phyloP scores from a whole-genome alignment of 176 grass and related monocot species.

The Stipa capillata region DNA sequence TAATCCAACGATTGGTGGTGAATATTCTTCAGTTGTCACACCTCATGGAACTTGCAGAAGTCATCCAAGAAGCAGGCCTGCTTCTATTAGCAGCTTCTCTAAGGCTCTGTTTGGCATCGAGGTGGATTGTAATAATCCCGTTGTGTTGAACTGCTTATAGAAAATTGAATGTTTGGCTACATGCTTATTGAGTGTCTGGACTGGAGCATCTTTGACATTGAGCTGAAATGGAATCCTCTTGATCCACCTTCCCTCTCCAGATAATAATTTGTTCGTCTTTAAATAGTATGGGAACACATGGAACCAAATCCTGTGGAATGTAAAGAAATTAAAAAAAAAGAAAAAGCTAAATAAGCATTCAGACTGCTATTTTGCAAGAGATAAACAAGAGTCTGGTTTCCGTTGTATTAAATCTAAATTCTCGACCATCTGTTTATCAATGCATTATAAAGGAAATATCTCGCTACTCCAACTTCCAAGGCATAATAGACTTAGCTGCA shows the following conservation, averaged over 20 bases:
- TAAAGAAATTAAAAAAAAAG: not conserved
- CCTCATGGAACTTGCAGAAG: not conserved
- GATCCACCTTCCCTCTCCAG: constrained; percentile 44
- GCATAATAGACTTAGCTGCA: not conserved
- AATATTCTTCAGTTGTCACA: too few relatives aligned
- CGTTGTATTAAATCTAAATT: not conserved
- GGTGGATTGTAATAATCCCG: too few relatives aligned
- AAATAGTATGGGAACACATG: constrained; percentile 57
- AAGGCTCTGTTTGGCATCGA: too few relatives aligned
- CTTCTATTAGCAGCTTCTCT: not conserved
- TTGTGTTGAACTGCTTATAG: too few relatives aligned
- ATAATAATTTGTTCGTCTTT: constrained; percentile 68
- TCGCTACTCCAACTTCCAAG: not conserved
- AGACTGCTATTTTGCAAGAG: not conserved
- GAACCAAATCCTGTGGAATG: constrained; percentile 57
- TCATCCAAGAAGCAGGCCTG: not conserved
- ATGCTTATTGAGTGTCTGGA: too few relatives aligned
- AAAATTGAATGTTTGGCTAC: too few relatives aligned
- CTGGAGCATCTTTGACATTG: too few relatives aligned
- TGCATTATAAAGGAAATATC: not conserved
- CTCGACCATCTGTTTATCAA: not conserved
- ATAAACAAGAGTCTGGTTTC: not conserved
- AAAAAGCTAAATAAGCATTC: not conserved
- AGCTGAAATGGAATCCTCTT: not conserved
- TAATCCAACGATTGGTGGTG: not conserved